These are phyloP conservation scores for Esteya vermicola DNA, from an alignment of 2,329 filamentous ascomycete genomes.

Conservation along the genomic window DNA sequence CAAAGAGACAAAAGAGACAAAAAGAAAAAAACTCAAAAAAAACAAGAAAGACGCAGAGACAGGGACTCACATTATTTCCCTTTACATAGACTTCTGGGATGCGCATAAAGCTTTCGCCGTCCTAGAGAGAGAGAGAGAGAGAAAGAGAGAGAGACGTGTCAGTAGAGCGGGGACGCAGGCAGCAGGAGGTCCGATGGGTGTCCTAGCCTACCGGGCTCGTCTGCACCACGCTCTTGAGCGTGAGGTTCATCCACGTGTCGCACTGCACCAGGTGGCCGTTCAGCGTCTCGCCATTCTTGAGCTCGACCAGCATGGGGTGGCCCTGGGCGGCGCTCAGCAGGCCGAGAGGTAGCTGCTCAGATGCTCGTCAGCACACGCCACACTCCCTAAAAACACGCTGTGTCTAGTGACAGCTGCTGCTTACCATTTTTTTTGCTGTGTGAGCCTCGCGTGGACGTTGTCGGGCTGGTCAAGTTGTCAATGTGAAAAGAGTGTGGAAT, in stretches of 20 bases:
- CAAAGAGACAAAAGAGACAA: background rate
- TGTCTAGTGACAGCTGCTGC: no score
- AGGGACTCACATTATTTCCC: conserved; percentile 73
- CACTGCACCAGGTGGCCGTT: conserved; percentile 93
- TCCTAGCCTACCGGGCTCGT: conserved; percentile 72
- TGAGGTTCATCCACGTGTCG: conserved; percentile 99
- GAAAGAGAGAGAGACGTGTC: no score
- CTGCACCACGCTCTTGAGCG: conserved; percentile 91
- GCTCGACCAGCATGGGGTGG: conserved; percentile 93
- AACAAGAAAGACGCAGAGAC: background rate
- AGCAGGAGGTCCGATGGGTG: no score
- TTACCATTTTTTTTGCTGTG: no score
- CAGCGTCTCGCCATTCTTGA: conserved; percentile 93
- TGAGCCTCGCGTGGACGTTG: no score
- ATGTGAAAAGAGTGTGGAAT: no score
- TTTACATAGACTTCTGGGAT: conserved; percentile 91
- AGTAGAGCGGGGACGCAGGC: no score
- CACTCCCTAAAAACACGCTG: no score
- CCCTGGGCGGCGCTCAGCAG: conserved; percentile 91
- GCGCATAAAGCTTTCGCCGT: conserved; percentile 86
- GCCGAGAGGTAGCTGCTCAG: conserved; percentile 60
- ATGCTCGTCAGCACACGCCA: no score
- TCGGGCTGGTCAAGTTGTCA: no score
- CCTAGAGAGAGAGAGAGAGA: no score
- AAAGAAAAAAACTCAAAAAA: background rate